A percentile compares a stretch with the other conserved stretches of the same genome.
These are phyloP conservation scores for Cucurbita maxima DNA, from an alignment of 306 rosid species.

Conservation along the genomic window DNA sequence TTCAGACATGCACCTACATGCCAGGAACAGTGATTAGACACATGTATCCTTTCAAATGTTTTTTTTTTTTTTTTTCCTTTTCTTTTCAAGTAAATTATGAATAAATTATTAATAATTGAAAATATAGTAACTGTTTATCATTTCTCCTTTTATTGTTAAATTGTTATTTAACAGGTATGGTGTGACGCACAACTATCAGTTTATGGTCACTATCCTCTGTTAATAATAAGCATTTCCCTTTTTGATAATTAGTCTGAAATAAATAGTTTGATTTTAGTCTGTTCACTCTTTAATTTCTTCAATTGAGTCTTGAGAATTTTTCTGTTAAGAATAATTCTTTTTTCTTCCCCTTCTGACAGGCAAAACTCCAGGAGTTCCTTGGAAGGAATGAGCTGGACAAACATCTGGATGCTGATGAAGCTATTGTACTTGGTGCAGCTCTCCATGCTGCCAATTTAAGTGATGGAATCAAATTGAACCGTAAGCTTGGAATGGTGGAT, in stretches of 20 bases:
- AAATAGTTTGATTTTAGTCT: background rate
- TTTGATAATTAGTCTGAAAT: background rate
- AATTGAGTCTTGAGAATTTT: background rate
- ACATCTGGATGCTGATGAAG: conserved; percentile 99
- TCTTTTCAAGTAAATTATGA: no score
- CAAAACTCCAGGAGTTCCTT: conserved; percentile 84
- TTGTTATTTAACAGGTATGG: no score
- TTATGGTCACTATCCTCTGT: no score
- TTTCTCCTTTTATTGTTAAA: no score
- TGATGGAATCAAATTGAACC: conserved; percentile 95
- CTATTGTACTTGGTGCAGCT: conserved; percentile 82
- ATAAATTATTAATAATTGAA: no score
- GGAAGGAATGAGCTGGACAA: conserved; percentile 84
- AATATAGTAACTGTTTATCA: no score
- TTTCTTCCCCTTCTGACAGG: conserved; percentile 23
- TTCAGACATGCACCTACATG: background rate
- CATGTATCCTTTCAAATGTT: background rate
- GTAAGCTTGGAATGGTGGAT: conserved; percentile 94
- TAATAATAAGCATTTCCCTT: no score
- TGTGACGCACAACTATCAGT: no score
- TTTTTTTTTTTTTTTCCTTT: no score
- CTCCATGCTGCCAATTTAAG: conserved; percentile 91
- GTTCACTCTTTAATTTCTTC: background rate
- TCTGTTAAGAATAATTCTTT: background rate
- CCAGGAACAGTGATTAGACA: background rate